These are phyloP conservation scores for Lecanicillium sp. DNA, from an alignment of 2,329 filamentous ascomycete species.

Conservation along the genomic window DNA sequence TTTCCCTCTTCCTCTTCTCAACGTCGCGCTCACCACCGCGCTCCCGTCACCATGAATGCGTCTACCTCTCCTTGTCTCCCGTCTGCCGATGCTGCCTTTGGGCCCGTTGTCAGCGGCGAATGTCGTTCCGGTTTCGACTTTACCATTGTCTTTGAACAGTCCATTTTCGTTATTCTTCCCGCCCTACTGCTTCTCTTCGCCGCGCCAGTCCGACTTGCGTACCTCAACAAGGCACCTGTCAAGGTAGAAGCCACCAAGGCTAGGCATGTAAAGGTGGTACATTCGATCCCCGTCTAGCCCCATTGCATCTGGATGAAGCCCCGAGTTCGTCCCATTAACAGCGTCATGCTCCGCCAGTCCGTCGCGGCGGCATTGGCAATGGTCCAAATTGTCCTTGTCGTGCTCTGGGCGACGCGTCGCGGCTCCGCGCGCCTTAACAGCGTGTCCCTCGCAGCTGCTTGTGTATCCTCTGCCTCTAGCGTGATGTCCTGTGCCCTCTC, in stretches of 20 bases:
- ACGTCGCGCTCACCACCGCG: background rate
- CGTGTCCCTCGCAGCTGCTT: conserved; percentile 22
- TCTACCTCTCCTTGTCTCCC: conserved; percentile 13
- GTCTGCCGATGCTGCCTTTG: conserved; percentile 18
- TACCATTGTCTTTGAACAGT: conserved; percentile 37
- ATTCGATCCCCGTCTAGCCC: too few relatives aligned
- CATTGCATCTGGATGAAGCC: too few relatives aligned
- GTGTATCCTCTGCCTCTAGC: conserved; percentile 23
- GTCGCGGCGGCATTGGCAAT: conserved; percentile 18
- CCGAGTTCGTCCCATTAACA: too few relatives aligned
- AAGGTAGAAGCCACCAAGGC: too few relatives aligned
- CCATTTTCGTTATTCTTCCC: conserved; percentile 23
- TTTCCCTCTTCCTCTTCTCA: background rate
- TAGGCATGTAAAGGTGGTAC: conserved; percentile 22
- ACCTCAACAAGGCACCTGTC: conserved; percentile 19
- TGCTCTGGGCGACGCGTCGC: conserved; percentile 20
- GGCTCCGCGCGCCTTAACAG: conserved; percentile 13
- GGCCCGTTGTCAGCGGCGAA: conserved; percentile 14
- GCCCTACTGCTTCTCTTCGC: conserved; percentile 21
- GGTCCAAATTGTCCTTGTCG: conserved; percentile 24
- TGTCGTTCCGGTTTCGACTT: conserved; percentile 41
- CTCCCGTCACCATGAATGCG: conserved; percentile 15
- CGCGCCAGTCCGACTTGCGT: conserved; percentile 22
- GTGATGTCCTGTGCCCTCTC: conserved; percentile 23
- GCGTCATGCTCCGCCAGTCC: too few relatives aligned